Conservation (phyloP, 2,329 filamentous ascomycete species). For the Aureobasidium sp. region DNA sequence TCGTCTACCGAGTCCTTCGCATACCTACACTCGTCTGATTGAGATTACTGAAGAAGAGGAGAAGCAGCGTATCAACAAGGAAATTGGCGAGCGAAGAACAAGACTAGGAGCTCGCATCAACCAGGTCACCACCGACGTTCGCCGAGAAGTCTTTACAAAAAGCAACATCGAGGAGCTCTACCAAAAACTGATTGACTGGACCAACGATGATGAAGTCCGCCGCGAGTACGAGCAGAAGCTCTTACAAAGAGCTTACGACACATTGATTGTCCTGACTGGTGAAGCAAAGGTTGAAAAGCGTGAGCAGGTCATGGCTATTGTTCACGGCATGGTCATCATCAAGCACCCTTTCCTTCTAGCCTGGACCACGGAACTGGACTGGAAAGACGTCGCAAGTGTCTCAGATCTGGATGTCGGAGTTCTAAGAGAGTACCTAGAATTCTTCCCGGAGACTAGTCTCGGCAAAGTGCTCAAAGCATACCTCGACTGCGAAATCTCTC, state of each 20-base stretch:
- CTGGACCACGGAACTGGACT: conserved; percentile 87
- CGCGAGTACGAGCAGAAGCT: conserved; percentile 87
- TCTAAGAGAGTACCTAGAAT: conserved; percentile 70
- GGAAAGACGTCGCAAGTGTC: conserved; percentile 70
- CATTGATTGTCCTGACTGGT: conserved; percentile 59
- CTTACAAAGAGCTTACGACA: conserved; percentile 71
- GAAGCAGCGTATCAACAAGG: conserved; percentile 78
- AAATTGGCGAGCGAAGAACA: conserved; percentile 83
- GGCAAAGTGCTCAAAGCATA: conserved; percentile 76
- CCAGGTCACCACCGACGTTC: conserved; percentile 81
- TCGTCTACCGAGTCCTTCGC: conserved; percentile 68
- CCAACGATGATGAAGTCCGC: conserved; percentile 73
- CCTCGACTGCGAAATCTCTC: conserved; percentile 74
- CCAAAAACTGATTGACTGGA: conserved; percentile 81
- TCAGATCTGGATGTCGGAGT: conserved; percentile 70
- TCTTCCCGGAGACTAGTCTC: conserved; percentile 80
- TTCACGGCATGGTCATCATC: conserved; percentile 91
- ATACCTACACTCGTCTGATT: conserved; percentile 74
- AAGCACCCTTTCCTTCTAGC: conserved; percentile 83
- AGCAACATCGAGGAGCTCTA: conserved; percentile 79
- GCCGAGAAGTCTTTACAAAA: conserved; percentile 68
- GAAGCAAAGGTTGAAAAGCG: conserved; percentile 66
- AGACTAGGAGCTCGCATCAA: conserved; percentile 76
- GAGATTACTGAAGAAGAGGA: conserved; percentile 81
- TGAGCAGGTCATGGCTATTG: conserved; percentile 65